These are phyloP conservation scores for Rhizopus microsporus DNA, from an alignment of 371 early-diverging fungal species.

Conservation along the genomic window DNA sequence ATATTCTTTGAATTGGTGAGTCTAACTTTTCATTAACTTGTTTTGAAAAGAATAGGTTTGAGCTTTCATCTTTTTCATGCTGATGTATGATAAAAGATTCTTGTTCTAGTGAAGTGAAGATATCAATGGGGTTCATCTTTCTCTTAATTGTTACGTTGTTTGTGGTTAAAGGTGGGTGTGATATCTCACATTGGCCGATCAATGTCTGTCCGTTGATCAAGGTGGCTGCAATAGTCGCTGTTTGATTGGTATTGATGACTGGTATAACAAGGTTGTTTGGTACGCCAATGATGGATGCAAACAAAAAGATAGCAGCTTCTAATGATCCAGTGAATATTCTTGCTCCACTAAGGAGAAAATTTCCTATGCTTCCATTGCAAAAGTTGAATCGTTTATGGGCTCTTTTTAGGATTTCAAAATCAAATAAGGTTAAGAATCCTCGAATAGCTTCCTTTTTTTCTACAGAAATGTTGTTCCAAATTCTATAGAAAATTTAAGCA, in stretches of 20 bases:
- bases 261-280: slow-evolving; percentile 69
- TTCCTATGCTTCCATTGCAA: slow-evolving; percentile 73
- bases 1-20: slow-evolving; percentile 62
- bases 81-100: slow-evolving; percentile 36
- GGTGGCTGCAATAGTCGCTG: slow-evolving; percentile 64
- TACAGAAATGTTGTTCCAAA: slow-evolving; percentile 59
- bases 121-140: slow-evolving; percentile 43
- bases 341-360: slow-evolving; percentile 76
- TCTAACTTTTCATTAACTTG: slow-evolving; percentile 41
- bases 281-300: slow-evolving; percentile 62
- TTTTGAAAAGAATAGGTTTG: slow-evolving; percentile 62
- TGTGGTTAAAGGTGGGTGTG: slow-evolving; percentile 50
- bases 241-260: slow-evolving; percentile 63
- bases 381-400: slow-evolving; percentile 72
- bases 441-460: slow-evolving; percentile 72
- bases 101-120: slow-evolving; percentile 38
- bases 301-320: slow-evolving; percentile 72
- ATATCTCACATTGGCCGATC: slow-evolving; percentile 72
- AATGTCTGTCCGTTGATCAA: slow-evolving; percentile 59
- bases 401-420: slow-evolving; percentile 66
- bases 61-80: slow-evolving; percentile 16
- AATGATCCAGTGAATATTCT: slow-evolving; percentile 69
- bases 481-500: slow-evolving; percentile 27
- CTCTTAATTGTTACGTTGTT: not conserved
- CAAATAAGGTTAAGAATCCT: slow-evolving; percentile 68